These are phyloP conservation scores for Sistotremastrum suecicum DNA, from an alignment of 768 basidiomycete genomes.

Conservation along the genomic window DNA sequence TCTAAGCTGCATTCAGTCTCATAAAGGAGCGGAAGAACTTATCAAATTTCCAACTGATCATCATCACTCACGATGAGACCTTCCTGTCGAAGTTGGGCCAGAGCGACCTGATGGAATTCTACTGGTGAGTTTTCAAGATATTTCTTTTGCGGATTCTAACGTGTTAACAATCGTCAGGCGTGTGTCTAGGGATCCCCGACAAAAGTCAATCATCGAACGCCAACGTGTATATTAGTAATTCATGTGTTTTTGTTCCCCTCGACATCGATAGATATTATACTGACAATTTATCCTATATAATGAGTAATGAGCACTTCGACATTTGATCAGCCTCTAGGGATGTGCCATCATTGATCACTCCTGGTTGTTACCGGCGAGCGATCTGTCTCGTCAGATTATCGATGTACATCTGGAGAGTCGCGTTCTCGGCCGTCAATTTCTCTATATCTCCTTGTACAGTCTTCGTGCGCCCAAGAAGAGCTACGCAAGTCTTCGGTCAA, in stretches of 20 bases:
- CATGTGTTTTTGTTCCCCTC: not conserved
- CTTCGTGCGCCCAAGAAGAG: constrained; percentile 51
- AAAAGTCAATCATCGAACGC: constrained; percentile 67
- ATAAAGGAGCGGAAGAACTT: constrained; percentile 85
- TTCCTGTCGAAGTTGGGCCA: constrained; percentile 87
- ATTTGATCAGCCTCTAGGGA: not conserved
- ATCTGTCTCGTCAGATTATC: constrained; percentile 82
- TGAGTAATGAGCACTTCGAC: not conserved
- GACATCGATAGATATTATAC: not conserved
- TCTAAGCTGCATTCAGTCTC: constrained; percentile 38
- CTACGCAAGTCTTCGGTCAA: constrained; percentile 21
- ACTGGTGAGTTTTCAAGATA: constrained; percentile 45
- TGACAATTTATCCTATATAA: too few species aligned
- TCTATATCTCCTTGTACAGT: constrained; percentile 67
- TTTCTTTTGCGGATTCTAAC: not conserved
- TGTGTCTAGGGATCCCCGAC: constrained; percentile 51
- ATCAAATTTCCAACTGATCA: constrained; percentile 89
- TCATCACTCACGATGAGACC: constrained; percentile 95
- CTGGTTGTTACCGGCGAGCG: constrained; percentile 21
- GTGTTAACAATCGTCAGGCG: constrained; percentile 41
- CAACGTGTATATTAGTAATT: constrained; percentile 13
- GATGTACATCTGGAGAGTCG: constrained; percentile 78
- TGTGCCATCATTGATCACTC: too few species aligned
- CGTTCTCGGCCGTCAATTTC: constrained; percentile 65
- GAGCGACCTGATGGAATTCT: constrained; percentile 86